These are phyloP conservation scores for Megacollybia marginata DNA, from an alignment of 768 basidiomycete genomes.

Conservation along the genomic window DNA sequence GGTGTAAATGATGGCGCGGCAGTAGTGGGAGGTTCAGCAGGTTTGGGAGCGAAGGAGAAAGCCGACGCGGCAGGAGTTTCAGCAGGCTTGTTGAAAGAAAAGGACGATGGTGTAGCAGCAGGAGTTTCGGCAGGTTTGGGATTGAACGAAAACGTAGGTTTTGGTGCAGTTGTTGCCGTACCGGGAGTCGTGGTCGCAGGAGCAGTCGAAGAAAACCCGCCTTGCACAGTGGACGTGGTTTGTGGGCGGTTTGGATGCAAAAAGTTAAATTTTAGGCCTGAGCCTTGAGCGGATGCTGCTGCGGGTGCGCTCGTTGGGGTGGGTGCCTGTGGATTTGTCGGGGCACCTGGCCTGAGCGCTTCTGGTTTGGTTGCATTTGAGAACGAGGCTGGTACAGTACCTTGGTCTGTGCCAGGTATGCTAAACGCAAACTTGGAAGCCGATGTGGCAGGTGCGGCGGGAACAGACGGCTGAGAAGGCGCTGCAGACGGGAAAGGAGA, in stretches of 20 bases:
- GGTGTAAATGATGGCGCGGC: no score
- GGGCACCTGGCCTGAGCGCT: not conserved
- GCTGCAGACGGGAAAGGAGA: no score
- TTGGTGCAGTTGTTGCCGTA: constrained; percentile 6
- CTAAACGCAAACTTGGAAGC: not conserved
- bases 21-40: no score
- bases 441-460: not conserved
- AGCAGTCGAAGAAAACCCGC: constrained; percentile 4
- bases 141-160: constrained; percentile 11
- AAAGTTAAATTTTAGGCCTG: constrained; percentile 29
- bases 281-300: constrained; percentile 1
- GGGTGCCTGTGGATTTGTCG: not conserved
- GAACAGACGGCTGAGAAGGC: not conserved
- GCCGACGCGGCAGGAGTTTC: constrained; percentile 9
- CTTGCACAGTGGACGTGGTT: no score
- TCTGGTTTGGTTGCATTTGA: not conserved
- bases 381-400: not conserved
- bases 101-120: constrained; percentile 7
- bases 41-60: no score
- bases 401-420: not conserved
- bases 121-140: constrained; percentile 5
- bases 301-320: constrained; percentile 8
- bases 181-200: not conserved
- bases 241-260: constrained; percentile 14
- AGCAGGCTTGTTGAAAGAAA: constrained; percentile 11